Conservation (phyloP, 2,329 filamentous ascomycete species). For the Penicillium sp. region DNA sequence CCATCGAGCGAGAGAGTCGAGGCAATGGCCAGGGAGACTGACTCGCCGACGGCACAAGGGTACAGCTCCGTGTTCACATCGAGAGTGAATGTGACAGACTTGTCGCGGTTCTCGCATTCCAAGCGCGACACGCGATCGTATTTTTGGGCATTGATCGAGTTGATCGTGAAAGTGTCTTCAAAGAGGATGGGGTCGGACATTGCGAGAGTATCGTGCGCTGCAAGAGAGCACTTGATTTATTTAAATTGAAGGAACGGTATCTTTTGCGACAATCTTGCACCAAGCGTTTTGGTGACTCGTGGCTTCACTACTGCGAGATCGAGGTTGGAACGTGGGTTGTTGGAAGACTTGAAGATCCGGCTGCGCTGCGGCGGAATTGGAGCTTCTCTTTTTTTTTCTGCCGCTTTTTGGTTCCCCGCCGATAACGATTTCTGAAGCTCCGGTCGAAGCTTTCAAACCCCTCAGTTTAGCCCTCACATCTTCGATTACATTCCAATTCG, state of each 20-base stretch:
- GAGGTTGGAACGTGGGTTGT: slow-evolving; percentile 1
- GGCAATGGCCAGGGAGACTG: slow-evolving; percentile 72
- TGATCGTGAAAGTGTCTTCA: slow-evolving; percentile 85
- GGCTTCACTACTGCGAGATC: slow-evolving; percentile 2
- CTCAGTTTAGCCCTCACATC: neutral
- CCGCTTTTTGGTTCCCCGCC: slow-evolving; percentile 21
- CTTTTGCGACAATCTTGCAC: too few species aligned
- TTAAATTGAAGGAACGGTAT: too few species aligned
- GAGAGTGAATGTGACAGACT: slow-evolving; percentile 69
- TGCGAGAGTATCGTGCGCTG: slow-evolving; percentile 12
- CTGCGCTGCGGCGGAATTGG: slow-evolving; percentile 18
- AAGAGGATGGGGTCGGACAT: slow-evolving; percentile 87
- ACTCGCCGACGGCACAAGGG: slow-evolving; percentile 67
- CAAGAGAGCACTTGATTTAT: too few species aligned
- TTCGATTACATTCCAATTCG: neutral
- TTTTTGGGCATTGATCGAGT: slow-evolving; percentile 71
- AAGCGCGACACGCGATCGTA: slow-evolving; percentile 94
- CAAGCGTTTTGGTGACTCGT: slow-evolving; percentile 21
- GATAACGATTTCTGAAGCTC: slow-evolving; percentile 16
- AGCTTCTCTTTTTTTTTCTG: slow-evolving; percentile 29
- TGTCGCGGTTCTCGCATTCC: slow-evolving; percentile 67
- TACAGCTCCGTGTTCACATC: slow-evolving; percentile 95
- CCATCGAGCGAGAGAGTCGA: slow-evolving; percentile 84
- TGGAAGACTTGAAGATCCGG: slow-evolving; percentile 13
- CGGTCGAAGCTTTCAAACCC: slow-evolving; percentile 3